A percentile compares a stretch with the other conserved stretches of the same genome.
Evolutionary conservation across 2,329 filamentous ascomycete genomes (phyloP).

Genomic region (Verruconis gallopava): DNA sequence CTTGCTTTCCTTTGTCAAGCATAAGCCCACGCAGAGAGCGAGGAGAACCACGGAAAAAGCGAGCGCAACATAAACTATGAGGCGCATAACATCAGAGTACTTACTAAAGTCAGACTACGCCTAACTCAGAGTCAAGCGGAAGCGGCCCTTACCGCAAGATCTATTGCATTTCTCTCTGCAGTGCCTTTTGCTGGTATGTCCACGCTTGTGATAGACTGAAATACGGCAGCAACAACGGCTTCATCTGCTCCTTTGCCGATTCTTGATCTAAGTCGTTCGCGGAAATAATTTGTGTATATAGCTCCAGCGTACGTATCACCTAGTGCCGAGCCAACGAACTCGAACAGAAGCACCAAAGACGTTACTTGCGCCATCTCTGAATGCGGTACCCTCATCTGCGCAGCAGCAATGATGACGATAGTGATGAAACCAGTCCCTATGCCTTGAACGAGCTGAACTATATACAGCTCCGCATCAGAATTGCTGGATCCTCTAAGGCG

Average conservation of each 20-base stretch:
- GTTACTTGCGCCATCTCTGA: constrained; percentile 36
- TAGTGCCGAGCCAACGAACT: constrained; percentile 29
- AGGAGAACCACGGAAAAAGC: neutral
- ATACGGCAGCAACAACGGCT: constrained; percentile 26
- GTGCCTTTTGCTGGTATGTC: constrained; percentile 29
- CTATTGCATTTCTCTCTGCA: constrained; percentile 29
- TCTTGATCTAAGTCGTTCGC: constrained; percentile 22
- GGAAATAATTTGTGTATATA: constrained; percentile 37
- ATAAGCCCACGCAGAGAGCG: neutral
- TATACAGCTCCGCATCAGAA: constrained; percentile 32
- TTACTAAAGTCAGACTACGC: neutral
- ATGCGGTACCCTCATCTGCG: constrained; percentile 34
- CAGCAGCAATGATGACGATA: constrained; percentile 30
- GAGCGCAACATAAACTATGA: neutral
- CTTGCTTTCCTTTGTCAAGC: neutral
- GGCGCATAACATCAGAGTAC: neutral
- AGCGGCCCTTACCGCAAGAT: constrained; percentile 23
- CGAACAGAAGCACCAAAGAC: constrained; percentile 31
- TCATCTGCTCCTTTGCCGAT: constrained; percentile 22
- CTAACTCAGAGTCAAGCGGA: neutral
- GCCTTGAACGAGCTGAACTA: constrained; percentile 37
- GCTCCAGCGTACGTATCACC: constrained; percentile 33
- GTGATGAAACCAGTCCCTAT: constrained; percentile 35
- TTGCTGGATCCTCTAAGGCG: constrained; percentile 32
- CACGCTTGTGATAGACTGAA: constrained; percentile 32